Base-by-base conservation (phyloP, 352 stramenopile genomes). In the Thalassiosira exigua region DNA sequence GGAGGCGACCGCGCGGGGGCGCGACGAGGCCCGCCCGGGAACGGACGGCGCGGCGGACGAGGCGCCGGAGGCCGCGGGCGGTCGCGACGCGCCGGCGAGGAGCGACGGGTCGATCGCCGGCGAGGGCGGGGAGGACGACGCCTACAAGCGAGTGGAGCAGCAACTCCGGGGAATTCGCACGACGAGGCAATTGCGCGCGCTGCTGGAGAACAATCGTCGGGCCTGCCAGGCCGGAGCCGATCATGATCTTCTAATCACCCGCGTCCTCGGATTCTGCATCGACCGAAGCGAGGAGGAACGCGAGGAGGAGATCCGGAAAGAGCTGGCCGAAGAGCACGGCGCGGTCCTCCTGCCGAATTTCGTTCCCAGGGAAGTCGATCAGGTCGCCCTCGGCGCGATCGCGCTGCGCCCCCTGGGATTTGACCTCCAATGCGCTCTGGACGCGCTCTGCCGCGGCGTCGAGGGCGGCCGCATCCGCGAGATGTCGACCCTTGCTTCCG, bases 261-360 rank as follows among this genome's bases (percentile, higher is more conserved):
- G 75, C 26, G 64, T 84, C 21, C 53, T 84, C 33, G 75, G 75
- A 1, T 79, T 46, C 51, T 26, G 30, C 48, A 32, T 80, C 22
- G 69, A 79, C 33, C 46, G 32, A 9, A 53, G 22, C 33, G 75
- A 84, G 21, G 44, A 39, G 39, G 62, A 84, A 56, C 26, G 50
- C 26, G 69, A 84, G 22, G 29, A 22, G 32, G 4, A 59, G 3
- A 26, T 36, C 9, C 64, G 48, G 42, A 53, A 61, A 53, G 24
- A 22, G 36, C 41, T 84, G 19, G 75, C 75, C 46, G 56, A 62
- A 52, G 61, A 76, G 27, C 75, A 84, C 50, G 75, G 75, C 36
- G 75, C 75, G n/a, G 41, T 84, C 14, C 32, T 84, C 12, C 60
- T 84, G 30, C 73, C 68, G 52, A 75, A 79, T 58, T 84, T 79